phyloP scores from a whole-genome alignment of 2,329 filamentous ascomycete genomes.

The Talaromyces sp. region DNA sequence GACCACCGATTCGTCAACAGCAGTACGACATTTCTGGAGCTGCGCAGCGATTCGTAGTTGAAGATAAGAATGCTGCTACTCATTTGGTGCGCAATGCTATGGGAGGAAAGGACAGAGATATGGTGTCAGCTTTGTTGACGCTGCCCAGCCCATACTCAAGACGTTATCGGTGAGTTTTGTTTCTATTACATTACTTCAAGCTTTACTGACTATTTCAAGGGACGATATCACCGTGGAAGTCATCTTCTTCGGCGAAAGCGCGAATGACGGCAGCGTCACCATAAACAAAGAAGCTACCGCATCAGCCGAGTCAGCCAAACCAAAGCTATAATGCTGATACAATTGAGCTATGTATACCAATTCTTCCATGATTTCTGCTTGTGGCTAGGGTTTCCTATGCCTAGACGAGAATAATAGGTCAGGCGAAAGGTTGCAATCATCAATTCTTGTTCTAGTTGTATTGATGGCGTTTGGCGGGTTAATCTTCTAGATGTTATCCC shows the following conservation, averaged over 20 bases:
- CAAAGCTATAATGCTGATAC: constrained; percentile 44
- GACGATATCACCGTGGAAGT: constrained; percentile 97
- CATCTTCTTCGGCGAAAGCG: constrained; percentile 89
- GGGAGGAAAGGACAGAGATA: constrained; percentile 88
- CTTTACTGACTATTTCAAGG: constrained; percentile 46
- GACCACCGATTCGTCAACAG: constrained; percentile 76
- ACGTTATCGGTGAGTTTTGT: constrained; percentile 69
- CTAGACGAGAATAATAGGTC: not conserved
- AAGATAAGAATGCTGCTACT: constrained; percentile 94
- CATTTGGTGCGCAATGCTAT: constrained; percentile 94
- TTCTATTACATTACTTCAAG: not conserved
- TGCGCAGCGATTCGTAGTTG: constrained; percentile 81
- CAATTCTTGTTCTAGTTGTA: not conserved
- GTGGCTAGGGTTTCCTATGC: not conserved
- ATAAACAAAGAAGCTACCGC: constrained; percentile 86
- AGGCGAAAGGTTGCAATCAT: constrained; percentile 2
- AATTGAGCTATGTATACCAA: not conserved
- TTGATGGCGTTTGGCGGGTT: constrained; percentile 3
- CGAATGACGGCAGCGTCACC: constrained; percentile 72
- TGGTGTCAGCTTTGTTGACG: constrained; percentile 87
- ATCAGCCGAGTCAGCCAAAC: constrained; percentile 44
- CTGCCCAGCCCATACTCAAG: constrained; percentile 87
- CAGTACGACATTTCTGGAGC: constrained; percentile 77
- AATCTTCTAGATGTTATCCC: not conserved
- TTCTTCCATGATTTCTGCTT: not conserved